phyloP scores from a whole-genome alignment of 192 early-diverging fungal species.

The Podila clonocystis region DNA sequence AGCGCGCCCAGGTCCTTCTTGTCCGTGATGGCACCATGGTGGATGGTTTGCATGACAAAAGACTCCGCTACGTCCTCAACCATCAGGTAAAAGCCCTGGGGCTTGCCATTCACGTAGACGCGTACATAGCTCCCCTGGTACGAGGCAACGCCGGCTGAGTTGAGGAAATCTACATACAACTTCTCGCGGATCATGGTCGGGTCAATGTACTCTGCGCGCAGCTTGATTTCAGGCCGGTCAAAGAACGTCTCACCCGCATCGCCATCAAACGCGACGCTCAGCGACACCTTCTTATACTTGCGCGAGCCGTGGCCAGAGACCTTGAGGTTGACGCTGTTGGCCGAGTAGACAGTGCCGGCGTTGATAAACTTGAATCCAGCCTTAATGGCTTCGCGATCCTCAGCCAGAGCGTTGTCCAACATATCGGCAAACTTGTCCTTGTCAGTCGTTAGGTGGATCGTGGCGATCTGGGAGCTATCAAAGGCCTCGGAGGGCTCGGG shows the following conservation, averaged over 20 bases:
- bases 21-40: conserved; percentile 6
- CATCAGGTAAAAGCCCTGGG: conserved; percentile 48
- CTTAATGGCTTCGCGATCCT: conserved; percentile 16
- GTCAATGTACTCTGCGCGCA: conserved; percentile 35
- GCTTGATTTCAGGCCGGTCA: conserved; percentile 44
- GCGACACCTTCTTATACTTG: conserved; percentile 49
- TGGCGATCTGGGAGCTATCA: conserved; percentile 49
- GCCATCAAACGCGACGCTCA: conserved; percentile 43
- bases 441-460: conserved; percentile 37
- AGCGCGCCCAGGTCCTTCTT: conserved; percentile 20
- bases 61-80: conserved; percentile 45
- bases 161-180: conserved; percentile 45
- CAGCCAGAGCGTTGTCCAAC: conserved; percentile 24
- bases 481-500: conserved; percentile 21
- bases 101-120: conserved; percentile 50
- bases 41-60: conserved; percentile 38
- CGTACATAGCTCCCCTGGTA: conserved; percentile 31
- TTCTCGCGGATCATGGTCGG: conserved; percentile 51
- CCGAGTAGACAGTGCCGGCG: conserved; percentile 16
- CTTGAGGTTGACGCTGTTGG: conserved; percentile 41
- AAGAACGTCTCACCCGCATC: conserved; percentile 36
- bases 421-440: conserved; percentile 25
- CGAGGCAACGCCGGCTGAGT: conserved; percentile 16
- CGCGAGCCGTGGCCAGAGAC: conserved; percentile 49
- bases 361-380: conserved; percentile 29